phyloP scores from a whole-genome alignment of 257 asterid species.

The Rehmannia glutinosa region DNA sequence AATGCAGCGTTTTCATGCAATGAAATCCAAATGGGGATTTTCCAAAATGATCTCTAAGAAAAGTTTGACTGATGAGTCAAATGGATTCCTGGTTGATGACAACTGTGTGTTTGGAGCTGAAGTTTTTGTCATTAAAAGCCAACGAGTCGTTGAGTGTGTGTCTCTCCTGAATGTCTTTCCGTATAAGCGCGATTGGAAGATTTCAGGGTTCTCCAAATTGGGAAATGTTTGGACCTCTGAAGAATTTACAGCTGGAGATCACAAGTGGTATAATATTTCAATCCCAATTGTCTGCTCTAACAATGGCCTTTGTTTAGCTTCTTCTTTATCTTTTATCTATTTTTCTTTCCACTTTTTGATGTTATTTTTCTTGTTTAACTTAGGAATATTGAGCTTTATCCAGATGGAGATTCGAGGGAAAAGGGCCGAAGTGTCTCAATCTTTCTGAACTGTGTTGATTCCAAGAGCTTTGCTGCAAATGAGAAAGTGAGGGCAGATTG shows the following conservation, averaged over 20 bases:
- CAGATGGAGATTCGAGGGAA: no score
- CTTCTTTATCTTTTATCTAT: no score
- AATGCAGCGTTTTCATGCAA: slow-evolving; percentile 3
- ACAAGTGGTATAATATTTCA: neutral
- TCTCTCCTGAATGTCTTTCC: neutral
- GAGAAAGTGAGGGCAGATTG: no score
- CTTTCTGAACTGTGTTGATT: no score
- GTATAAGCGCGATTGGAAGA: neutral
- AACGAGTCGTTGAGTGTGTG: neutral
- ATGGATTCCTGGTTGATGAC: slow-evolving; percentile 12
- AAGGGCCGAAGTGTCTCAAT: no score
- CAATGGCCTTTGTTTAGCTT: no score
- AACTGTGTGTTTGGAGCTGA: slow-evolving; percentile 23
- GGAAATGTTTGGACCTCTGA: neutral
- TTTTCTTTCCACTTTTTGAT: no score
- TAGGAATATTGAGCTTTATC: no score
- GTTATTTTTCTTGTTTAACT: no score
- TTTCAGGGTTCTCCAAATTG: neutral
- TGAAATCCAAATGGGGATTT: slow-evolving; percentile 16
- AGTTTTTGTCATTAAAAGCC: neutral
- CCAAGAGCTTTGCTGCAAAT: no score
- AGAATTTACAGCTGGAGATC: neutral
- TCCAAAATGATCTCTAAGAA: slow-evolving; percentile 10
- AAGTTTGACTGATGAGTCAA: slow-evolving; percentile 1
- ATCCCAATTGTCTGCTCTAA: no score